Conservation (phyloP, 495 filamentous ascomycete species). For the Penicillium cosmopolitanum region DNA sequence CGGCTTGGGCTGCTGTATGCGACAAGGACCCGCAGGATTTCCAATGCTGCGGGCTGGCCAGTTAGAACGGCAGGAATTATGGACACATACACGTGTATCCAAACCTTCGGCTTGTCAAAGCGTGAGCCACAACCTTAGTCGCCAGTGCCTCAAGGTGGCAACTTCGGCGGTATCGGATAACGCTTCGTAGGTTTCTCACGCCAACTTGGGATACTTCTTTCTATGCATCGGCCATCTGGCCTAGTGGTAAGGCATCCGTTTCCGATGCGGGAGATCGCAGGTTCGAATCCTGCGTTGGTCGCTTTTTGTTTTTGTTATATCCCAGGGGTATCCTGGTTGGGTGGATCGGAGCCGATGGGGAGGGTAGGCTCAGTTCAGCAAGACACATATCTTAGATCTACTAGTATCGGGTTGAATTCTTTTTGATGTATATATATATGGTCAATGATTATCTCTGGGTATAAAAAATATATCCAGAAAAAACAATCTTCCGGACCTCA, state of each 20-base stretch:
- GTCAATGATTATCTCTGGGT: too few relatives aligned
- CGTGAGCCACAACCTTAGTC: neutral
- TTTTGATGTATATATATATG: too few relatives aligned
- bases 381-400: too few relatives aligned
- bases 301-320: constrained; percentile 14
- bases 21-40: neutral
- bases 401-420: too few relatives aligned
- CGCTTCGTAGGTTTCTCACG: neutral
- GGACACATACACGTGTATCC: constrained; percentile 5
- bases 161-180: neutral
- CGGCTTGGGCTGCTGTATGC: neutral
- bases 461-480: too few relatives aligned
- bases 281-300: constrained; percentile 42
- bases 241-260: constrained; percentile 40
- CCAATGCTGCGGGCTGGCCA: neutral
- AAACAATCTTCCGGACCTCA: too few relatives aligned
- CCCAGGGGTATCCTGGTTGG: too few relatives aligned
- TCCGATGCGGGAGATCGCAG: constrained; percentile 39
- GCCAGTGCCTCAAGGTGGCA: neutral
- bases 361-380: too few relatives aligned
- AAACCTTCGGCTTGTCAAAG: neutral
- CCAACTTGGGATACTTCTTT: neutral
- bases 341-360: too few relatives aligned
- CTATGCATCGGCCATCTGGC: constrained; percentile 31
- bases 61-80: neutral